Conservation (phyloP, 495 filamentous ascomycete species). For the Aspergillus nidulans region DNA sequence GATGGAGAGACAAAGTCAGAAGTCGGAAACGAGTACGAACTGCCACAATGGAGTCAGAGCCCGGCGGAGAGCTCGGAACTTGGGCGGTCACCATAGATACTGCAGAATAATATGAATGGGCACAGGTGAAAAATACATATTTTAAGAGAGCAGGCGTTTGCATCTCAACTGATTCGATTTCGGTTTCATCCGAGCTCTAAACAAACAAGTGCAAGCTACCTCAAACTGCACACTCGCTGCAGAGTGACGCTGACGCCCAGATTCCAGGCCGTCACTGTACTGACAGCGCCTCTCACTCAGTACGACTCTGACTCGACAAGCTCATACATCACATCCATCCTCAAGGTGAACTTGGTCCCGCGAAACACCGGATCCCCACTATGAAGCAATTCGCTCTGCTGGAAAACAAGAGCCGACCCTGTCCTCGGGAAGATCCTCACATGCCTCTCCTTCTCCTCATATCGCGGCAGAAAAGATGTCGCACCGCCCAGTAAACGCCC, state of each 20-base stretch:
- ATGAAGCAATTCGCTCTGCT: constrained; percentile 65
- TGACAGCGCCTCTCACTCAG: neutral
- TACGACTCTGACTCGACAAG: neutral
- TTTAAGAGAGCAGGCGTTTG: too few relatives aligned
- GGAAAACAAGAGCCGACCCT: constrained; percentile 72
- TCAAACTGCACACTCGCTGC: too few relatives aligned
- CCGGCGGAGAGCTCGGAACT: neutral
- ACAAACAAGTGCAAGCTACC: too few relatives aligned
- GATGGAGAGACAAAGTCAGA: too few relatives aligned
- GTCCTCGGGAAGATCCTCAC: constrained; percentile 62
- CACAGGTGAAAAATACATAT: too few relatives aligned
- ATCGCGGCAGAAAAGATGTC: constrained; percentile 54
- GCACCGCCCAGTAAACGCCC: constrained; percentile 48
- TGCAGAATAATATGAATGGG: too few relatives aligned
- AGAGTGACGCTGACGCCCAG: too few relatives aligned
- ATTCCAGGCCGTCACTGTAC: neutral
- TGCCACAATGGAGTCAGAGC: too few relatives aligned
- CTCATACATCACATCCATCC: constrained; percentile 71
- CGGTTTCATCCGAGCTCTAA: neutral
- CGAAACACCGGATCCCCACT: constrained; percentile 64
- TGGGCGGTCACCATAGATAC: too few relatives aligned
- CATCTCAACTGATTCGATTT: too few relatives aligned
- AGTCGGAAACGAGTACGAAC: neutral
- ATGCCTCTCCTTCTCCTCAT: constrained; percentile 37
- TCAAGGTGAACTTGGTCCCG: constrained; percentile 70